Conservation (phyloP, 2,329 filamentous ascomycete species). For the Ilyonectria sp. region DNA sequence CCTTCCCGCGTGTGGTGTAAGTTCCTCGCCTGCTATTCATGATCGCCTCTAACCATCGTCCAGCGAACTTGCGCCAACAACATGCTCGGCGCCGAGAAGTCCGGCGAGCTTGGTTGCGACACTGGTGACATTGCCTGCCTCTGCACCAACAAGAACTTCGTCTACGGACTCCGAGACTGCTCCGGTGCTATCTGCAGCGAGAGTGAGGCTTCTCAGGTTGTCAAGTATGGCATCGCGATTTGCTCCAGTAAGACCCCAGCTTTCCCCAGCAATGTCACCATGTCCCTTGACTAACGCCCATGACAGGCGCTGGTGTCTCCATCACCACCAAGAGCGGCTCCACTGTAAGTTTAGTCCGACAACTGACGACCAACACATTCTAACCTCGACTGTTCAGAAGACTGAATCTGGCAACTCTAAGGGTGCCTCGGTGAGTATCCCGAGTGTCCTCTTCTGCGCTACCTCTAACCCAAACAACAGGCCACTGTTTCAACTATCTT, state of each 20-base stretch:
- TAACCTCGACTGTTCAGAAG: constrained; percentile 11
- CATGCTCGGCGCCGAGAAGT: constrained; percentile 63
- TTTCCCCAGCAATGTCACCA: neutral
- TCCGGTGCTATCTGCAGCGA: constrained; percentile 59
- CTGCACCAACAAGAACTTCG: constrained; percentile 63
- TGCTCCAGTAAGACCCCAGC: constrained; percentile 49
- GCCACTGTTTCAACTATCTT: constrained; percentile 55
- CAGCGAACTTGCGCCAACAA: constrained; percentile 65
- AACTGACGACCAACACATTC: neutral
- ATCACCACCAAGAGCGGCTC: constrained; percentile 50
- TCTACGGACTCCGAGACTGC: constrained; percentile 68
- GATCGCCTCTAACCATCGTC: constrained; percentile 30
- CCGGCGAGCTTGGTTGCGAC: constrained; percentile 62
- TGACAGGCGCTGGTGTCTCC: constrained; percentile 52
- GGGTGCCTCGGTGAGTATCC: constrained; percentile 12
- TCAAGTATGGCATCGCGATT: constrained; percentile 57
- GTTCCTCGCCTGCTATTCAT: constrained; percentile 39
- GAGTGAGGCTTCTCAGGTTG: constrained; percentile 53
- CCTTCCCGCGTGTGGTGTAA: constrained; percentile 69
- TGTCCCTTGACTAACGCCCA: constrained; percentile 34
- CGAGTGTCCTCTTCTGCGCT: no score
- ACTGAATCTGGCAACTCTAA: constrained; percentile 40
- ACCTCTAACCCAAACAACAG: constrained; percentile 15
- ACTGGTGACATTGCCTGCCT: constrained; percentile 60
- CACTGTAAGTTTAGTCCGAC: neutral